Evolutionary conservation across 2,329 filamentous ascomycete genomes (phyloP), one percentile per base, ranked within the genome.

Genomic region (Xylariaceae sp.): DNA sequence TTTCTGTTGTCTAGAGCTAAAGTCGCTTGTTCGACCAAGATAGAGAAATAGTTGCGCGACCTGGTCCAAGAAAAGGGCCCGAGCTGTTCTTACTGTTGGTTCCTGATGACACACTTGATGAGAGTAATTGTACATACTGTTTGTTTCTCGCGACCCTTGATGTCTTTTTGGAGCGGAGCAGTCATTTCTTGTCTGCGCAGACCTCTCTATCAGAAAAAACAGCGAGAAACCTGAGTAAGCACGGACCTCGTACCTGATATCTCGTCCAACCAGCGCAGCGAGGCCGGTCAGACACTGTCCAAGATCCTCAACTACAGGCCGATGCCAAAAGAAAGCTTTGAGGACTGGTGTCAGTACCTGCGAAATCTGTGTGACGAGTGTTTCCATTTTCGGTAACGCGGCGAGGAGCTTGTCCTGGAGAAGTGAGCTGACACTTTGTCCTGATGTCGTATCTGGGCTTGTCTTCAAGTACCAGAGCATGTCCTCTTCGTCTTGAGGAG

Each of bases 11-110:
- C 38, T 39, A 47, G 36, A 36, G 45, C 45, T 7, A 47, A 9
- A 7, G 45, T 42, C 3, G 45, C 36, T 35, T 47, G 45, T 19
- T 47, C 45, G 22, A 47, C 38, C 14, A 47, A n/a, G 27, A 47
- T 47, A 5, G 45, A 41, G 14, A 47, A 41, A 36, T 47, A 47
- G 19, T 47, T n/a, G 14, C 30, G 15, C 11, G 45, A 41, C 35
- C 45, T 32, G 19, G 36, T 42, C 45, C 45, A 47, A 41, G 36
- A 32, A 36, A 47, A 47, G 2, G 45, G 45, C 11, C 45, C 45
- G 11, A 33, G 12, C 22, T 41, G 9, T 14, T 3, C 3, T 15
- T 4, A 5, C 22, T 27, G 22, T 27, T 7, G 39, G 39, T 41
- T 17, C 5, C 14, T 12, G 12, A 27, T 17, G 15, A 18, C 6